phyloP scores from a whole-genome alignment of 441 rosid genomes.

The Erodium moschatum region DNA sequence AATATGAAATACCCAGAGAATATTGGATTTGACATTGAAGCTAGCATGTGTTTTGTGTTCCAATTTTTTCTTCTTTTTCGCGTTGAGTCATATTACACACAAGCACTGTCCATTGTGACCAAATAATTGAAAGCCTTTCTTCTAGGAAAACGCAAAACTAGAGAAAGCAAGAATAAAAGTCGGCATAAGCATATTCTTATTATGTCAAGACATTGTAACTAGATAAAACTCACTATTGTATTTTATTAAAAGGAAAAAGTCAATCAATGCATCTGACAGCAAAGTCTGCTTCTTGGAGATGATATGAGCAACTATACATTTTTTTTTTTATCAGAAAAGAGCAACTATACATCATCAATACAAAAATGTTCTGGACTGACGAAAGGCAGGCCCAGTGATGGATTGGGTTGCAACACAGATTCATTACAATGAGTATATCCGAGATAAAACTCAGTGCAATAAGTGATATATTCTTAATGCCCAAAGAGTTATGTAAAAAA shows the following conservation, averaged over 20 bases:
- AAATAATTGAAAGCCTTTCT: constrained; percentile 6
- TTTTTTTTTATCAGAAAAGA: no score
- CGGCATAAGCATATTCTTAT: neutral
- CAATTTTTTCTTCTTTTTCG: neutral
- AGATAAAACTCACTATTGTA: neutral
- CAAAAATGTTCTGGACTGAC: neutral
- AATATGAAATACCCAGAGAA: neutral
- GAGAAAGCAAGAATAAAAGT: neutral
- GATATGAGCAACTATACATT: neutral
- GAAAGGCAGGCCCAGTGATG: neutral
- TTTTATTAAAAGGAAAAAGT: neutral
- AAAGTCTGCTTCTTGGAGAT: constrained; percentile 4
- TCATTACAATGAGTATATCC: neutral
- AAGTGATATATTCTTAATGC: neutral
- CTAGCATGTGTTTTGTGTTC: constrained; percentile 4
- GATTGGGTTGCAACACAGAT: neutral
- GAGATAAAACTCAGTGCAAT: neutral
- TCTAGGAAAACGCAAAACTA: constrained; percentile 4
- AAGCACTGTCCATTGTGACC: constrained; percentile 4
- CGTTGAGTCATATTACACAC: neutral
- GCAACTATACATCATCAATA: neutral
- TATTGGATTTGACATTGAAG: neutral
- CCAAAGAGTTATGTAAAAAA: constrained; percentile 7
- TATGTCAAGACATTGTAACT: neutral
- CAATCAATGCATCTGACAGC: neutral